Percentiles rank a stretch among this genome's conserved stretches.
These are phyloP conservation scores for Tolypocladium nubicola DNA, from an alignment of 2,329 filamentous ascomycete genomes.

Conservation along the genomic window DNA sequence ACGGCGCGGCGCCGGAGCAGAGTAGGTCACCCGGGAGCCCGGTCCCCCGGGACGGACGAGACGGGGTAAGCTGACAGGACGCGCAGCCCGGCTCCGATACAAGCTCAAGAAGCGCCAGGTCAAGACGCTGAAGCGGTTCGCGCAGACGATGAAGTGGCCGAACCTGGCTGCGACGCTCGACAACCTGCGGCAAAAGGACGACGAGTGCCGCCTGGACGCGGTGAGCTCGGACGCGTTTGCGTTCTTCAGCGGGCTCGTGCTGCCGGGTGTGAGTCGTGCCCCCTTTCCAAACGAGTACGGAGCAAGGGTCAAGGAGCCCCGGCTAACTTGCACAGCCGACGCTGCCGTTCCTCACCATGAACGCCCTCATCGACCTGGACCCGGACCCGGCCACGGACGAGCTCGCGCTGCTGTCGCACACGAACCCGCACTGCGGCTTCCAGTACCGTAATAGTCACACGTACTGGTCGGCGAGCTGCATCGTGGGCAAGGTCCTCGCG, in stretches of 20 bases:
- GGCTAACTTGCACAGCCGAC: conserved; percentile 30
- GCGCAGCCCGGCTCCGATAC: conserved; percentile 48
- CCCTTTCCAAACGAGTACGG: not conserved
- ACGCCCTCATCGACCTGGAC: conserved; percentile 65
- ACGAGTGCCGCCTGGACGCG: conserved; percentile 45
- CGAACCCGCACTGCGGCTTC: conserved; percentile 60
- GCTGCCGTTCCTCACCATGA: conserved; percentile 69
- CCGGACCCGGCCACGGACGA: conserved; percentile 55
- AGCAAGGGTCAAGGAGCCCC: not conserved
- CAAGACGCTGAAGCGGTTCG: conserved; percentile 58
- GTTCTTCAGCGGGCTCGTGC: conserved; percentile 63
- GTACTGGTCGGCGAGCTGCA: conserved; percentile 63
- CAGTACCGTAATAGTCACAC: conserved; percentile 66
- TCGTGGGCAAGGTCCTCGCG: conserved; percentile 66
- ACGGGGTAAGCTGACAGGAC: not conserved
- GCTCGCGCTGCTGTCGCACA: conserved; percentile 56
- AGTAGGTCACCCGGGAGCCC: conserved; percentile 11
- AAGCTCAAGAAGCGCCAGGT: conserved; percentile 57
- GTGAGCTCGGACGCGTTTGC: conserved; percentile 64
- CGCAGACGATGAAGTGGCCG: conserved; percentile 66
- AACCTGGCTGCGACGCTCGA: conserved; percentile 56
- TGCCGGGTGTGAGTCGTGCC: conserved; percentile 45
- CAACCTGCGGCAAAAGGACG: conserved; percentile 48
- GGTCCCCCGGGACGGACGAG: too few relatives aligned
- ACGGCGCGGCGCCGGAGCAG: conserved; percentile 40